Percentiles rank a stretch among this genome's conserved stretches.
phyloP scores from a whole-genome alignment of 495 filamentous ascomycete species.

The Monascus purpureus region DNA sequence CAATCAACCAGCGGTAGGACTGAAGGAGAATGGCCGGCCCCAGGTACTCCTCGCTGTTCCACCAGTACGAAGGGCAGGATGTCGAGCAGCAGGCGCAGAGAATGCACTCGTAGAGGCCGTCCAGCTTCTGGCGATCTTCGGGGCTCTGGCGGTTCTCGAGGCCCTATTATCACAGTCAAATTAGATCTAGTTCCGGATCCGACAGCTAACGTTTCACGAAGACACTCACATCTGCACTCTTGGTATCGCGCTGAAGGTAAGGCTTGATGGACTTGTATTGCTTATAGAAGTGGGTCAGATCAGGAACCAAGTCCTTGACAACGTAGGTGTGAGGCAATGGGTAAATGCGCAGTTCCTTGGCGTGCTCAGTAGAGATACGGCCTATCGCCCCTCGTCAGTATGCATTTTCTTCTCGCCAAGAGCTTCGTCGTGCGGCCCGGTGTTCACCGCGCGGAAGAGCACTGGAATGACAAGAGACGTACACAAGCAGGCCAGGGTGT shows the following conservation, averaged over 20 bases:
- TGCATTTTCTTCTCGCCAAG: too few relatives aligned
- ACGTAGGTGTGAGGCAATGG: constrained; percentile 97
- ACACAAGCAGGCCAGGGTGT: constrained; percentile 96
- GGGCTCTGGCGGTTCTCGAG: constrained; percentile 81
- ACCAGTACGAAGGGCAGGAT: constrained; percentile 98
- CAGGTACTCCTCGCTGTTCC: constrained; percentile 97
- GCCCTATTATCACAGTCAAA: constrained; percentile 35
- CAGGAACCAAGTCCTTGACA: constrained; percentile 96
- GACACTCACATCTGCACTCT: constrained; percentile 54
- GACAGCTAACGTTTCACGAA: too few relatives aligned
- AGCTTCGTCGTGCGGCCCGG: too few relatives aligned
- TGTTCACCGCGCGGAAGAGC: too few relatives aligned
- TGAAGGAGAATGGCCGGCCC: constrained; percentile 92
- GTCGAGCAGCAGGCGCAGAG: constrained; percentile 99
- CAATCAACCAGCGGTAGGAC: constrained; percentile 90
- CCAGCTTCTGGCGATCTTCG: constrained; percentile 86
- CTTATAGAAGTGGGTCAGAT: constrained; percentile 98
- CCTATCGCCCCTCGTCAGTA: constrained; percentile 47
- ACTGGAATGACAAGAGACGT: constrained; percentile 38
- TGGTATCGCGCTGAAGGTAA: constrained; percentile 80
- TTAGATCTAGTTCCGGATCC: too few relatives aligned
- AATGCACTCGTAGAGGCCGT: constrained; percentile 98
- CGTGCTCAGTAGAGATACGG: constrained; percentile 79
- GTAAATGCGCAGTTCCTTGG: constrained; percentile 83
- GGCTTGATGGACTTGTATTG: constrained; percentile 99